A percentile compares a stretch with the other conserved stretches of the same genome.
phyloP scores from a whole-genome alignment of 2,329 filamentous ascomycete genomes.

The Botryotinia narcissicola region DNA sequence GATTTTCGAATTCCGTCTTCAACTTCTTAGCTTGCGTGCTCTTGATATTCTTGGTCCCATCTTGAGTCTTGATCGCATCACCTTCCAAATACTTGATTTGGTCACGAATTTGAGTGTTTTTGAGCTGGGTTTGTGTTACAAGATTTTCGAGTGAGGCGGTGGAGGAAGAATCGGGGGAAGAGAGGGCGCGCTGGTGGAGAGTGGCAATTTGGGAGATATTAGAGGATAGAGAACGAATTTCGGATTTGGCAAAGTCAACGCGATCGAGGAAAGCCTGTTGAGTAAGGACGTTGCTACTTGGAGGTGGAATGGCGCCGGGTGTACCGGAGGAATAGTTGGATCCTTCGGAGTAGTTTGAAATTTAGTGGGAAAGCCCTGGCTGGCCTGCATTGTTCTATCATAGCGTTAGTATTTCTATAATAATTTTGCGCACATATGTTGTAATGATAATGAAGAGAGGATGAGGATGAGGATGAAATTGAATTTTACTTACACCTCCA shows the following conservation, averaged over 20 bases:
- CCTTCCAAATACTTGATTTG: constrained; percentile 74
- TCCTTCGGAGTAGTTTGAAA: constrained; percentile 15
- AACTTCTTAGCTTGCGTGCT: constrained; percentile 70
- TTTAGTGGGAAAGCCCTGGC: constrained; percentile 24
- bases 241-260: constrained; percentile 63
- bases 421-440: neutral
- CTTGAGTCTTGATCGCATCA: constrained; percentile 63
- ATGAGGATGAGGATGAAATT: neutral
- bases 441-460: neutral
- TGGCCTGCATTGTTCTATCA: constrained; percentile 26
- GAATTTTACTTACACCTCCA: constrained; percentile 27
- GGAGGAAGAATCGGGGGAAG: constrained; percentile 56
- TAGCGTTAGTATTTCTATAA: neutral
- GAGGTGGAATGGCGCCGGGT: constrained; percentile 26
- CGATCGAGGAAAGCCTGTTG: constrained; percentile 67
- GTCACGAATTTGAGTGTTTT: constrained; percentile 74
- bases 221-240: constrained; percentile 64
- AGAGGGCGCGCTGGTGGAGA: constrained; percentile 69
- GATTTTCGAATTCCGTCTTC: constrained; percentile 69
- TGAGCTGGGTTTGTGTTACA: constrained; percentile 66
- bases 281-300: constrained; percentile 47
- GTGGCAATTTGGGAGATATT: constrained; percentile 66
- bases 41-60: constrained; percentile 63
- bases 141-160: constrained; percentile 58
- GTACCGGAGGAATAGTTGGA: constrained; percentile 27